phyloP scores from a whole-genome alignment of 2,329 filamentous ascomycete genomes.

The Ilyonectria robusta region DNA sequence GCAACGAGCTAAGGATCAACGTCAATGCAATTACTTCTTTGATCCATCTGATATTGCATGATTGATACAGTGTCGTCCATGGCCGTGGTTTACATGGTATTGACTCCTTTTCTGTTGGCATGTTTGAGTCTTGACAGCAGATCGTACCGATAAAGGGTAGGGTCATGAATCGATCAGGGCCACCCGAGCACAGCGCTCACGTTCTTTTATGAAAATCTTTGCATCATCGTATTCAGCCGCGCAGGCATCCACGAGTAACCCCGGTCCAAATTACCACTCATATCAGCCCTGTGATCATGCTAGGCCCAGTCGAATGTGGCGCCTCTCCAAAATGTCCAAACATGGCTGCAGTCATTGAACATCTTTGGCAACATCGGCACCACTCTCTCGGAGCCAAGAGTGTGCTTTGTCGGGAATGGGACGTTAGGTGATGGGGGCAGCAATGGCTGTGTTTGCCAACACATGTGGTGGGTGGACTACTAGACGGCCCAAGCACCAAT shows the following conservation, averaged over 20 bases:
- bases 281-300: not conserved
- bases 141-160: not conserved
- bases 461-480: not conserved
- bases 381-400: not conserved
- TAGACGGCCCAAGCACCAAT: not conserved
- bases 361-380: not conserved
- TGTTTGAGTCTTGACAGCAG: not conserved
- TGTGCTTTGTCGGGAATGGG: not conserved
- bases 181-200: not conserved
- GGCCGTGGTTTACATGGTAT: constrained; percentile 14
- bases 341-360: not conserved
- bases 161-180: not conserved
- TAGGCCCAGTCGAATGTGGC: not conserved
- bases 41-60: constrained; percentile 15
- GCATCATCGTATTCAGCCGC: not conserved
- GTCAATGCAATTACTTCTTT: constrained; percentile 2
- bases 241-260: not conserved
- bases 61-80: constrained; percentile 20
- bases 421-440: not conserved
- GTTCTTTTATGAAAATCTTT: not conserved
- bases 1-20: constrained; percentile 29
- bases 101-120: constrained; percentile 18
- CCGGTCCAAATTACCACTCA: not conserved
- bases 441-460: not conserved
- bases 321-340: not conserved